Evolutionary conservation across 2,329 filamentous ascomycete species (phyloP).

Genomic region (Polytolypa hystricis): DNA sequence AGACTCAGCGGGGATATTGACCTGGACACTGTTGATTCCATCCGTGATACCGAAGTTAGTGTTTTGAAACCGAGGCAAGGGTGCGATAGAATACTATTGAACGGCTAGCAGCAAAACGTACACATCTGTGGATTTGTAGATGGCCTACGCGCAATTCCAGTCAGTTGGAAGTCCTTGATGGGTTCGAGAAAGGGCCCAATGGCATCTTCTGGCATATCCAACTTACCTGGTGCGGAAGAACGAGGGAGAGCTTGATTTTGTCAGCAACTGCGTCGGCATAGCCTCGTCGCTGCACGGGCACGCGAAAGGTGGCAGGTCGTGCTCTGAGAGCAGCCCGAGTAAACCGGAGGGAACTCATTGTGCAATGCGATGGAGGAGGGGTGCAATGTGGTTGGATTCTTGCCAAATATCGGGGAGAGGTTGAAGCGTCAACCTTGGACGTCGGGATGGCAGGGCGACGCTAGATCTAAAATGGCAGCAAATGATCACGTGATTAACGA

Average conservation of each 20-base stretch:
- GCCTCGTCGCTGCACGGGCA: constrained; percentile 70
- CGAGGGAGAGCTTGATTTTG: constrained; percentile 97
- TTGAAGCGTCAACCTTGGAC: constrained; percentile 8
- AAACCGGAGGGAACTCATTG: constrained; percentile 89
- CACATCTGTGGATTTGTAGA: constrained; percentile 62
- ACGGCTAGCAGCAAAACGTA: constrained; percentile 41
- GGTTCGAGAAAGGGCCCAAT: background rate
- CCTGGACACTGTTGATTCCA: constrained; percentile 66
- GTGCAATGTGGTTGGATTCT: constrained; percentile 10
- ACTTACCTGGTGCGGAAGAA: constrained; percentile 95
- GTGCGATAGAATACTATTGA: no score
- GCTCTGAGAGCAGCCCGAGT: constrained; percentile 81
- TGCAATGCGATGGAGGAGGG: constrained; percentile 20
- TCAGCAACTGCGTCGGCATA: constrained; percentile 82
- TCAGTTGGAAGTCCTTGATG: constrained; percentile 15
- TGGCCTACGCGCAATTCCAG: constrained; percentile 37
- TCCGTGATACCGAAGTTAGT: constrained; percentile 45
- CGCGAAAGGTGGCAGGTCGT: constrained; percentile 63
- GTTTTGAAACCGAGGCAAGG: no score
- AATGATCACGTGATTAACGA: no score
- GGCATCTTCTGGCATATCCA: constrained; percentile 7
- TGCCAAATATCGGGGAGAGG: constrained; percentile 5
- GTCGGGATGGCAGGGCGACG: constrained; percentile 1
- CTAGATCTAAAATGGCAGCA: background rate
- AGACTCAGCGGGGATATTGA: constrained; percentile 96